Base-by-base conservation (phyloP, 345 rosid genomes). In the Eucalyptus pauciflora region DNA sequence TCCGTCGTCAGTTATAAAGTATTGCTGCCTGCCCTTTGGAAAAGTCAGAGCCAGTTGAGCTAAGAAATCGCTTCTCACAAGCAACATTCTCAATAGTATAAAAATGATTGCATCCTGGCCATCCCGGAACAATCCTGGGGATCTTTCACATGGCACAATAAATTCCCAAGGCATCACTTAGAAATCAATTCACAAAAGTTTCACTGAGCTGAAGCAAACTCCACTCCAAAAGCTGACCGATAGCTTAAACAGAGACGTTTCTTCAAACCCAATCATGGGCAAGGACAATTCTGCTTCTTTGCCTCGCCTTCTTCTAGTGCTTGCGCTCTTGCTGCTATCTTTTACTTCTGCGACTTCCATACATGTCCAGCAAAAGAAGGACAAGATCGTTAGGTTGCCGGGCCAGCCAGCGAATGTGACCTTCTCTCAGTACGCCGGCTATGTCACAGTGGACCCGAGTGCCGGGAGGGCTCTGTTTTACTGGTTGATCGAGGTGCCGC, bases 381-480 rank as follows among this genome's bases (percentile, higher is more conserved):
- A 96, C 87, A 93, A 91, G 93, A 95, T 97, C 89, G 48, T 54
- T 51, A 89, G 88, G 88, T 91, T 97, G 62, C 97, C 98, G 0
- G 99, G 98, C 27, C 97, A 96, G 91, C 99, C 99, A 45, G 90
- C 86, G 17, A 86, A 94, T 18, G 94, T 96, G 43, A 93, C 88
- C 48, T 97, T 97, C 93, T 93, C 95, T 37, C 99, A 97, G 31
- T 96, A 89, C 86, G 94, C 99, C 2, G 98, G 99, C 62, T 96
- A 97, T 87, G 90, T 97, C 17, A 94, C 95, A 1, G 98, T 97
- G 67, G 92, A 97, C 62, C 83, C 56, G 1, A 25, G 15, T 0
- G 95, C 93, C 0, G 97, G 97, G 43, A 94, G 99, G 37, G 94
- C 96, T 31, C 93, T 96, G 24, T 97, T 97, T 60, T 97, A 96